phyloP scores from a whole-genome alignment of 2,329 filamentous ascomycete genomes.

The Penicillium sp. region DNA sequence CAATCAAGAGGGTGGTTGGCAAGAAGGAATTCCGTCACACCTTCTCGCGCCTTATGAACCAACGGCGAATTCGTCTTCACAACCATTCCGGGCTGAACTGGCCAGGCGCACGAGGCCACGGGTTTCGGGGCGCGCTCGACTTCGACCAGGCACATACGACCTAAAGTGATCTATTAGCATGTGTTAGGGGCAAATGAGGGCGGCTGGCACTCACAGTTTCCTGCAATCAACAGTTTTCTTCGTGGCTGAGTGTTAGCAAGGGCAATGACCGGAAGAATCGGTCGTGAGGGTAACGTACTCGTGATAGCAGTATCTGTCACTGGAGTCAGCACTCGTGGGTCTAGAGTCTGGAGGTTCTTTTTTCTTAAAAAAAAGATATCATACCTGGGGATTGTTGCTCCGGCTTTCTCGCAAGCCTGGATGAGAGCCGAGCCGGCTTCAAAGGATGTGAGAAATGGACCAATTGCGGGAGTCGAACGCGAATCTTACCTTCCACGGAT shows the following conservation, averaged over 20 bases:
- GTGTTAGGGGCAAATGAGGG: neutral
- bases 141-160: constrained; percentile 97
- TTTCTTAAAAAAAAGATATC: constrained; percentile 24
- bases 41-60: constrained; percentile 95
- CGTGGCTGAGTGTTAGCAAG: constrained; percentile 25
- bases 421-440: constrained; percentile 94
- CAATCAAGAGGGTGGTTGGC: constrained; percentile 96
- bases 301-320: constrained; percentile 89
- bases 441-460: constrained; percentile 24
- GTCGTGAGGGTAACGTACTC: constrained; percentile 61
- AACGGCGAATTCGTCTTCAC: constrained; percentile 97
- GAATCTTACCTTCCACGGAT: constrained; percentile 80
- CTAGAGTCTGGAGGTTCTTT: neutral
- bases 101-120: constrained; percentile 97
- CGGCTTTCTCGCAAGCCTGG: constrained; percentile 98
- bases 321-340: constrained; percentile 33
- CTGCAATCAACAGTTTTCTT: constrained; percentile 97
- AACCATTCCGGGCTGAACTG: constrained; percentile 96
- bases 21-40: constrained; percentile 97
- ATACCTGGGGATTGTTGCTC: constrained; percentile 80
- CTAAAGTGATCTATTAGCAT: constrained; percentile 21
- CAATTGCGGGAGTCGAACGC: constrained; percentile 2
- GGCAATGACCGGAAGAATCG: constrained; percentile 5
- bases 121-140: constrained; percentile 96
- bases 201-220: constrained; percentile 66